phyloP scores from a whole-genome alignment of 1,284 basidiomycete species.

The Cerrena zonata region DNA sequence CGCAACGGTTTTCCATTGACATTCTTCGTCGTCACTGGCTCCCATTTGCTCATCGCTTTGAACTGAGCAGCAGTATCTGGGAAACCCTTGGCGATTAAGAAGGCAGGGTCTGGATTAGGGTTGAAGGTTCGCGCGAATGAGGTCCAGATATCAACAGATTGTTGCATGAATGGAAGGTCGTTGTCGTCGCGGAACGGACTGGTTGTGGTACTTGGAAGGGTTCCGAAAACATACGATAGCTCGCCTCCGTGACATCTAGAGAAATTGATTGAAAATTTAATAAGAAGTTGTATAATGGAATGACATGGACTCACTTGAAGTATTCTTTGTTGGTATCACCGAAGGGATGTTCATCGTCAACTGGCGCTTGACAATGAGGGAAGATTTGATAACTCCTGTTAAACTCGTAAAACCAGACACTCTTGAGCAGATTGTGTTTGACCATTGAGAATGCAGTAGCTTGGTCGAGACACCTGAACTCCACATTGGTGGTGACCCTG shows the following conservation, averaged over 20 bases:
- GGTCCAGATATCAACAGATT: constrained; percentile 33
- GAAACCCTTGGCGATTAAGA: constrained; percentile 30
- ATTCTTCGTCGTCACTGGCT: constrained; percentile 20
- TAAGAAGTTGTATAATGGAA: neutral
- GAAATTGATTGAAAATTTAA: neutral
- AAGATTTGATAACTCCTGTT: constrained; percentile 34
- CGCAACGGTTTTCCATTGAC: constrained; percentile 17
- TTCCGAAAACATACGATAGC: constrained; percentile 34
- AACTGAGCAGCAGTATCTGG: constrained; percentile 18
- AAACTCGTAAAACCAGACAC: constrained; percentile 34
- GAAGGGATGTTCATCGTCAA: constrained; percentile 27
- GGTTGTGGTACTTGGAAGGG: constrained; percentile 22
- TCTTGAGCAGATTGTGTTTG: constrained; percentile 29
- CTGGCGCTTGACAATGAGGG: constrained; percentile 32
- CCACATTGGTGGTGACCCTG: constrained; percentile 29
- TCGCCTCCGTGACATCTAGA: constrained; percentile 38
- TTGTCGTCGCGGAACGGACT: constrained; percentile 33
- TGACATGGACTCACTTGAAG: constrained; percentile 23
- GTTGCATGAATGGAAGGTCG: constrained; percentile 35
- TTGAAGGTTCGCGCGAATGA: constrained; percentile 37
- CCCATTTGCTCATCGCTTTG: constrained; percentile 19
- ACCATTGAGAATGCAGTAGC: constrained; percentile 31
- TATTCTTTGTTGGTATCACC: constrained; percentile 31
- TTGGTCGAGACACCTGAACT: constrained; percentile 37
- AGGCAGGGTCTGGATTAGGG: constrained; percentile 34